These are phyloP conservation scores for Zancudomyces culisetae DNA, from an alignment of 371 early-diverging fungal genomes.

Conservation along the genomic window DNA sequence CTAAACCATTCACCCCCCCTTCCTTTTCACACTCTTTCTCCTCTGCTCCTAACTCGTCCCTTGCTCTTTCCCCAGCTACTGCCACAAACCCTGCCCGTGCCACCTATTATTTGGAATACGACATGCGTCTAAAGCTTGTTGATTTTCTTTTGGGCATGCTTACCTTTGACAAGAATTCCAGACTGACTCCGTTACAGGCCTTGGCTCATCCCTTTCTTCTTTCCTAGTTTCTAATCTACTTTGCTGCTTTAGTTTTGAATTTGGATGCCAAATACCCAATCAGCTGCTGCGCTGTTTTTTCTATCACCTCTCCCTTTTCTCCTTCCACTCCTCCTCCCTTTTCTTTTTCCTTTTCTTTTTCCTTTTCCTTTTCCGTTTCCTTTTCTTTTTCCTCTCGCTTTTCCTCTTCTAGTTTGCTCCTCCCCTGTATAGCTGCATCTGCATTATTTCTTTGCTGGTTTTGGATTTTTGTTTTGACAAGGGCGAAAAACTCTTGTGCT, in stretches of 20 bases:
- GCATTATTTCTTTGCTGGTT: too few relatives aligned
- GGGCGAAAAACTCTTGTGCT: too few relatives aligned
- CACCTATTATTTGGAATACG: slow-evolving; percentile 28
- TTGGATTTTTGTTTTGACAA: too few relatives aligned
- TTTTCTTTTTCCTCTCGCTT: not conserved
- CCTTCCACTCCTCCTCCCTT: not conserved
- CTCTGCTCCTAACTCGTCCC: too few relatives aligned
- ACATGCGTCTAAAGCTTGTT: slow-evolving; percentile 38
- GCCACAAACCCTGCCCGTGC: too few relatives aligned
- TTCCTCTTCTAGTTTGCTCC: not conserved
- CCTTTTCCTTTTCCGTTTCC: not conserved
- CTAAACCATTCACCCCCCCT: slow-evolving; percentile 51
- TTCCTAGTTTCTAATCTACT: not conserved
- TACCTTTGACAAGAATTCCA: slow-evolving; percentile 68
- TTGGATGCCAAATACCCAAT: not conserved
- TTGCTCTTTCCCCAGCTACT: too few relatives aligned
- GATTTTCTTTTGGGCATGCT: slow-evolving; percentile 78
- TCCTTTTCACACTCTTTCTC: slow-evolving; percentile 35
- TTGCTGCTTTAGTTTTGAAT: not conserved
- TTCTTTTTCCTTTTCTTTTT: not conserved
- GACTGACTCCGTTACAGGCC: slow-evolving; percentile 90
- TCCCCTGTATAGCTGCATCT: not conserved
- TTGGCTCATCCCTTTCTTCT: slow-evolving; percentile 76
- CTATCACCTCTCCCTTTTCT: not conserved
- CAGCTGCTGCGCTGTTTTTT: not conserved